Evolutionary conservation across 495 filamentous ascomycete species (phyloP), one percentile per base, ranked within the genome.

Genomic region (Staphylotrichum longicolle): DNA sequence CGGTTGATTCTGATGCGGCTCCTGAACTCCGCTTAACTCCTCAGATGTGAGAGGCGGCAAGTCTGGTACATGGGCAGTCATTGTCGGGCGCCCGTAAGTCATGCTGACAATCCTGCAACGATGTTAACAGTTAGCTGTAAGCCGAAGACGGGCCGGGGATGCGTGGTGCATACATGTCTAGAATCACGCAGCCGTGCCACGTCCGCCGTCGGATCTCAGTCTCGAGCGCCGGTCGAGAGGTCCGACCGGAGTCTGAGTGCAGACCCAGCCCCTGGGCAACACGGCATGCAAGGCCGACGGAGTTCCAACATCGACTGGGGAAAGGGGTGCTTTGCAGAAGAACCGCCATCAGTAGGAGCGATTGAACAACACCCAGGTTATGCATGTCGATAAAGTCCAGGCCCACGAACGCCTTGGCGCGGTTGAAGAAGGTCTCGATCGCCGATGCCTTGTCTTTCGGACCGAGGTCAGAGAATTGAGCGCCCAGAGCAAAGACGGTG

Each of bases 151-250:
- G 7, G 20, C n/a, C 6, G 35, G 33, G 34, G 14, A 57, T 1
- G 11, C 11, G 2, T 9, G 2, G 30, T 37, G 32, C 75, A 56
- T 63, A 80, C 78, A 75, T 72, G 47, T 81, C 79, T 64, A 82
- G 66, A 14, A 78, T 70, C 2, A 81, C 75, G 61, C 80, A 82
- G 8, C 72, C 75, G 66, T 81, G 77, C 79, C 80, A 82, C 0
- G 76, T 77, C 5, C 79, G 73, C 40, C 74, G 64, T n/a, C 74
- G 69, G 11, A 80, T 74, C 46, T 82, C 78, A 1, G 46, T 64
- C 46, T 81, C 77, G 30, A 77, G 49, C 0, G 70, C 70, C 3
- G 68, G 67, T 11, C 68, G 62, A n/a, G 67, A 61, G 5, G 37
- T 54, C 5, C 65, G 61, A 7, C 63, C 63, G 0, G 69, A 52